phyloP scores from a whole-genome alignment of 208 protist species.

The Acanthamoeba sp. region DNA sequence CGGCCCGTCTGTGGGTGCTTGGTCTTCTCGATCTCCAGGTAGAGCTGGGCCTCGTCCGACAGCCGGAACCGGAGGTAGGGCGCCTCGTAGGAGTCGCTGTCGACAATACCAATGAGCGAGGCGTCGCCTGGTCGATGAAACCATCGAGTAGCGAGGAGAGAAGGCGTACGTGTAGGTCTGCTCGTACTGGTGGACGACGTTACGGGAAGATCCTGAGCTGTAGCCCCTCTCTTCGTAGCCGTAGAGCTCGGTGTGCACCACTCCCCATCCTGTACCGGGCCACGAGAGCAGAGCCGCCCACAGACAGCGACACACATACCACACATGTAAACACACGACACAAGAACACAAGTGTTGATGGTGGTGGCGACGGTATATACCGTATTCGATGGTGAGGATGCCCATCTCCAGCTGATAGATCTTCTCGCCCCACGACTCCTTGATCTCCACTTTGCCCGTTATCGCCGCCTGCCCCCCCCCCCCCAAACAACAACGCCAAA shows the following conservation, averaged over 20 bases:
- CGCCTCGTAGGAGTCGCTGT: slow-evolving; percentile 15
- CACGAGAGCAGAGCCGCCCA: too few relatives aligned
- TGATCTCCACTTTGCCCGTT: slow-evolving; percentile 3
- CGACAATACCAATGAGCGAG: background rate
- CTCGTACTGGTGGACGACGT: background rate
- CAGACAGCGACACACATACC: too few relatives aligned
- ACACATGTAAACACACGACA: too few relatives aligned
- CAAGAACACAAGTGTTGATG: background rate
- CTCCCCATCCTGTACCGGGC: background rate
- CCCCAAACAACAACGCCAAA: too few relatives aligned
- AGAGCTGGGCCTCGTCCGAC: slow-evolving; percentile 32
- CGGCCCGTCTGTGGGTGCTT: background rate
- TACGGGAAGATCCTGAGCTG: background rate
- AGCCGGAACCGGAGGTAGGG: slow-evolving; percentile 4
- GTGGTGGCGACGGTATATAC: background rate
- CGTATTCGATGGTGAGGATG: slow-evolving; percentile 52
- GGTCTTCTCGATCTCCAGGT: slow-evolving; percentile 4
- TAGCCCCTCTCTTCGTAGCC: background rate
- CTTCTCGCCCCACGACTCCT: slow-evolving; percentile 46
- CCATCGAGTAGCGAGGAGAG: background rate
- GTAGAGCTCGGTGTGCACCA: background rate
- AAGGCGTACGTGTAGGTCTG: slow-evolving; percentile 17
- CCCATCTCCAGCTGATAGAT: slow-evolving; percentile 20
- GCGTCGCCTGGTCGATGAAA: too few relatives aligned
- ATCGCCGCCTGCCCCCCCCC: slow-evolving; percentile 22